Conservation (phyloP, 257 asterid species). For the Phtheirospermum japonicum region DNA sequence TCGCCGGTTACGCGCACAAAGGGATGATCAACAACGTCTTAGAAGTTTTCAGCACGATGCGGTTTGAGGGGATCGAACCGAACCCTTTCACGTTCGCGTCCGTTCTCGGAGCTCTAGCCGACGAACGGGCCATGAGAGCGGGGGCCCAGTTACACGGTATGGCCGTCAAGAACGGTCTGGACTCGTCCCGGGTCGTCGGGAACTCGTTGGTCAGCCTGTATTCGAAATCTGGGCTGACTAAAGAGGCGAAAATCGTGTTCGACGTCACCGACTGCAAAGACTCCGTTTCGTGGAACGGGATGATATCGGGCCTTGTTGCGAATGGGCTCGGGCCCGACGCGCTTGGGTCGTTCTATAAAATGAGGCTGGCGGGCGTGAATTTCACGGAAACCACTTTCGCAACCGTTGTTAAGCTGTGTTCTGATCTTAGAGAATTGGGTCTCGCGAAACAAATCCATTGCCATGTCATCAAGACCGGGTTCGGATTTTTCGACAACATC, state of each 20-base stretch:
- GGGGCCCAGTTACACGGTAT: conserved; percentile 69
- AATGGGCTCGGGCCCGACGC: conserved; percentile 70
- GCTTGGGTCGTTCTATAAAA: conserved; percentile 50
- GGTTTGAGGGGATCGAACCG: conserved; percentile 53
- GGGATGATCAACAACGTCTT: conserved; percentile 43
- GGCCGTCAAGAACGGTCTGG: conserved; percentile 63
- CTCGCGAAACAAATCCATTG: conserved; percentile 72
- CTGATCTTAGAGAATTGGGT: conserved; percentile 55
- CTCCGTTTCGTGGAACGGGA: conserved; percentile 86
- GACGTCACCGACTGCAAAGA: conserved; percentile 45
- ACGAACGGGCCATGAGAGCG: conserved; percentile 39
- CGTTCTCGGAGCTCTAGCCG: conserved; percentile 76
- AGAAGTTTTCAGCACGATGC: conserved; percentile 51
- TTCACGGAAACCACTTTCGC: conserved; percentile 53
- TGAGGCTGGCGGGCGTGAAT: conserved; percentile 63
- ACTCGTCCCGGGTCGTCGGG: conserved; percentile 52
- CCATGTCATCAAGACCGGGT: conserved; percentile 53
- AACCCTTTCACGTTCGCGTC: conserved; percentile 79
- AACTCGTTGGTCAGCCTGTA: conserved; percentile 79
- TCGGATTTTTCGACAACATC: conserved; percentile 46
- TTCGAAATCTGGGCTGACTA: conserved; percentile 68
- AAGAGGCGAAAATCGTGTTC: conserved; percentile 63
- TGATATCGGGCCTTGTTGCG: conserved; percentile 73
- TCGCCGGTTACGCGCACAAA: conserved; percentile 59
- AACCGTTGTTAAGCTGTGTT: conserved; percentile 62